These are phyloP conservation scores for Teratosphaeria epicoccoides DNA, from an alignment of 2,329 filamentous ascomycete species.

Conservation along the genomic window DNA sequence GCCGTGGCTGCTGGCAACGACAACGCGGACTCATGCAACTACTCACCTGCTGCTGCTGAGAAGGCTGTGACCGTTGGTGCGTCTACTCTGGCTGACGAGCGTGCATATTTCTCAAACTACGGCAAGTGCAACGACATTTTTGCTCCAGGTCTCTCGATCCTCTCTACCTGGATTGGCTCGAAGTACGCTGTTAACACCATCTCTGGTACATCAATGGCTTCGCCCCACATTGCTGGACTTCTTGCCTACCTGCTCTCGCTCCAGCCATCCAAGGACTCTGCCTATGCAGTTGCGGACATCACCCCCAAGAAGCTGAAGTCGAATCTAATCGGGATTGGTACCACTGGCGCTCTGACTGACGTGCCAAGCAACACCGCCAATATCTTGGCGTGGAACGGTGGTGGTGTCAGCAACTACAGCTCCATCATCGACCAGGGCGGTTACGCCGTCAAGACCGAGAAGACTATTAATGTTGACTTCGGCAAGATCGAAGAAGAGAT, in stretches of 20 bases:
- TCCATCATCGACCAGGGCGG: constrained; percentile 29
- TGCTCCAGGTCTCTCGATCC: constrained; percentile 77
- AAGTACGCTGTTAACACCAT: constrained; percentile 97
- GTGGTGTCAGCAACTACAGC: constrained; percentile 80
- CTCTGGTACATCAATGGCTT: constrained; percentile 98
- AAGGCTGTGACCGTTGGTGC: constrained; percentile 95
- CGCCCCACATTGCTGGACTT: constrained; percentile 90
- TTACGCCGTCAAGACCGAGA: constrained; percentile 23
- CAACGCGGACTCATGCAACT: constrained; percentile 98
- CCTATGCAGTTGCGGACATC: constrained; percentile 79
- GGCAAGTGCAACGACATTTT: constrained; percentile 99
- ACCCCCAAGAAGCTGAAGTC: constrained; percentile 91
- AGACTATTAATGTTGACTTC: constrained; percentile 17
- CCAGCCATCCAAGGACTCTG: constrained; percentile 80
- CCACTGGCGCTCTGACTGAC: constrained; percentile 64
- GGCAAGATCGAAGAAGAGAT: constrained; percentile 39
- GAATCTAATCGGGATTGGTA: constrained; percentile 73
- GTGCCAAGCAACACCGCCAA: constrained; percentile 82
- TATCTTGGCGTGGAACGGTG: constrained; percentile 97
- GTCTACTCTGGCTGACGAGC: constrained; percentile 83
- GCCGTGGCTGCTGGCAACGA: constrained; percentile 97
- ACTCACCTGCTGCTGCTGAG: constrained; percentile 86
- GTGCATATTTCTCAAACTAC: constrained; percentile 99
- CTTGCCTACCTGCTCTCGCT: constrained; percentile 97
- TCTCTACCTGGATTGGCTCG: constrained; percentile 97